phyloP scores from a whole-genome alignment of 306 rosid species.

The Gastrolobium bilobum region DNA sequence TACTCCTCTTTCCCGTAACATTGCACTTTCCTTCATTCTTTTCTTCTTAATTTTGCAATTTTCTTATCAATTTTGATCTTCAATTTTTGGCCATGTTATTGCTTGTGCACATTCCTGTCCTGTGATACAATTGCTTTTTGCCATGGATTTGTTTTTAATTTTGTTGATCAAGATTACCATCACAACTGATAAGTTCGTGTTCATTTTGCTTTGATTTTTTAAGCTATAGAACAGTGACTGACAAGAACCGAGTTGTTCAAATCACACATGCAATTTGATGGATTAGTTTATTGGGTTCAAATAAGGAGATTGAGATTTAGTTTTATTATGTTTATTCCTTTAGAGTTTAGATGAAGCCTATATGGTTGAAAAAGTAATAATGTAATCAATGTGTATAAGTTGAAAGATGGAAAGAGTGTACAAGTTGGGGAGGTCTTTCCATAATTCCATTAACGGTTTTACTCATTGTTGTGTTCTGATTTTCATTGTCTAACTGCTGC shows the following conservation, averaged over 20 bases:
- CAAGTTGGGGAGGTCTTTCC: too few species aligned
- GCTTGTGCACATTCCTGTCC: neutral
- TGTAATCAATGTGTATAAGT: too few species aligned
- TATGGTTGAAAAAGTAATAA: neutral
- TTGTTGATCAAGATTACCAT: neutral
- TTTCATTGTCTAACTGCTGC: conserved; percentile 36
- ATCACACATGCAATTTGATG: neutral
- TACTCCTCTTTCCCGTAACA: too few species aligned
- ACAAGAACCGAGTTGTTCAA: neutral
- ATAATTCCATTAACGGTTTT: neutral
- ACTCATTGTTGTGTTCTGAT: conserved; percentile 27
- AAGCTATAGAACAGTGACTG: conserved; percentile 10
- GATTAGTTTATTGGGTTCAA: neutral
- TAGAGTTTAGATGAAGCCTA: neutral
- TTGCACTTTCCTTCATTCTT: too few species aligned
- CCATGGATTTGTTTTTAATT: neutral
- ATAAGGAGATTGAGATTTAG: conserved; percentile 1
- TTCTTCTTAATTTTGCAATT: too few species aligned
- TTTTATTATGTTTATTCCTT: neutral
- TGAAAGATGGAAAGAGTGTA: neutral
- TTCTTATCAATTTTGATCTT: too few species aligned
- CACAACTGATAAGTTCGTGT: neutral
- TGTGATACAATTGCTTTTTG: neutral
- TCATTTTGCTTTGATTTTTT: neutral
- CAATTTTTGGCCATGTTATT: neutral